Base-by-base conservation (phyloP, 192 early-diverging fungal species). In the Backusella parvicylindrica region DNA sequence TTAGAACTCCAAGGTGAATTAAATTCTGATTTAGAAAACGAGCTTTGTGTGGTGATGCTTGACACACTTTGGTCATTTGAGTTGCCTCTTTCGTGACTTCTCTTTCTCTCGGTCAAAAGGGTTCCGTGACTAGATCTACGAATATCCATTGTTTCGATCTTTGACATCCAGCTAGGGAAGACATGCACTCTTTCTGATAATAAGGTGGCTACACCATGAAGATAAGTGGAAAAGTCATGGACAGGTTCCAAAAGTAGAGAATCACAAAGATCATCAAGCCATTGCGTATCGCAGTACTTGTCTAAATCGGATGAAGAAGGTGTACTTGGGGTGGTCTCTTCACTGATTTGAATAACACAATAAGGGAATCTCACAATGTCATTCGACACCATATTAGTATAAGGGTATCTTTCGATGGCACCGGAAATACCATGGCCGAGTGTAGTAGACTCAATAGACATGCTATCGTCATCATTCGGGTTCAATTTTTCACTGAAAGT, bases 331-430 rank as follows among this genome's bases (percentile, higher is more conserved):
- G 26, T 28, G 11, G 53, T 60, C 53, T 60, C 37, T 68, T 40
- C 37, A 16, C 37, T 68, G 8, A 75, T 40, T 47, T 75, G 73
- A 18, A 75, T n/a, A 23, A 75, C 64, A 49, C 64, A 66, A n/a
- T 66, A 75, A 32, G 73, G 56, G 15, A 75, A 67, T 9, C 73
- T 65, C 13, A 38, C 33, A 23, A 53, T n/a, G 21, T 68, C 64
- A n/a, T 71, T 71, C n/a, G 67, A 26, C 21, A 6, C 6, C 37
- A 35, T 15, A 12, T n/a, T 40, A 13, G 2, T 68, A 26, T 28
- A 68, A 26, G 67, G 67, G n/a, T 41, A 68, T 6, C 21, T 23
- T 38, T 31, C 2, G 28, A 16, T 35, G 23, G 50, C 11, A 56
- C 23, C 50, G 23, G 26, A 60, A 3, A 23, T 60, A 60, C 13